phyloP scores from a whole-genome alignment of 768 basidiomycete genomes.

The Lyophyllum atratum region DNA sequence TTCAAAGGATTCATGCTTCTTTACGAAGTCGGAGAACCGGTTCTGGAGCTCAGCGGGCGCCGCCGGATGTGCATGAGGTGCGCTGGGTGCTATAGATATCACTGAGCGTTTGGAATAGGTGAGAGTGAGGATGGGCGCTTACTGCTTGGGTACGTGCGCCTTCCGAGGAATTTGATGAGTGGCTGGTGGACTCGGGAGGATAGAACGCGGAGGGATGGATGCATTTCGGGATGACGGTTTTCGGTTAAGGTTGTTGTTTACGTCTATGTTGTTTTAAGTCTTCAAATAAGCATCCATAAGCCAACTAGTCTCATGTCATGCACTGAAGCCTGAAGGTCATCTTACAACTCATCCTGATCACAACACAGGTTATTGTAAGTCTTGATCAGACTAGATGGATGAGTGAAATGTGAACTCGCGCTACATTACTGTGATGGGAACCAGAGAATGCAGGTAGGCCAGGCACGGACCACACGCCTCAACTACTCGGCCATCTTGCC shows the following conservation, averaged over 20 bases:
- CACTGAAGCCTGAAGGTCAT: no score
- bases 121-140: background rate
- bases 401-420: slow-evolving; percentile 32
- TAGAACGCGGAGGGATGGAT: slow-evolving; percentile 33
- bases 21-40: slow-evolving; percentile 46
- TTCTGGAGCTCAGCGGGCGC: slow-evolving; percentile 64
- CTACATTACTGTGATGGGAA: slow-evolving; percentile 30
- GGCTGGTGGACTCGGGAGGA: slow-evolving; percentile 53
- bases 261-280: background rate
- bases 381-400: slow-evolving; percentile 14
- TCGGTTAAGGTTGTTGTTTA: slow-evolving; percentile 2
- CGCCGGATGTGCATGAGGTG: slow-evolving; percentile 61
- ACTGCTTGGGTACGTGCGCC: slow-evolving; percentile 49
- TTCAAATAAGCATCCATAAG: background rate
- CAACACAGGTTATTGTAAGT: no score
- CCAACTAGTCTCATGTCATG: background rate
- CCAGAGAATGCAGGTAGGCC: slow-evolving; percentile 28
- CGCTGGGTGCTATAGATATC: slow-evolving; percentile 29
- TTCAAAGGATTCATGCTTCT: slow-evolving; percentile 32
- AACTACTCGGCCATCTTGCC: slow-evolving; percentile 52
- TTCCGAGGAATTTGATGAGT: slow-evolving; percentile 66
- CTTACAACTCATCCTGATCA: no score
- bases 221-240: slow-evolving; percentile 22
- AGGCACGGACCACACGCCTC: slow-evolving; percentile 50
- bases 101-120: slow-evolving; percentile 2